Base-by-base conservation (phyloP, 257 asterid species). In the Solanum boliviense region DNA sequence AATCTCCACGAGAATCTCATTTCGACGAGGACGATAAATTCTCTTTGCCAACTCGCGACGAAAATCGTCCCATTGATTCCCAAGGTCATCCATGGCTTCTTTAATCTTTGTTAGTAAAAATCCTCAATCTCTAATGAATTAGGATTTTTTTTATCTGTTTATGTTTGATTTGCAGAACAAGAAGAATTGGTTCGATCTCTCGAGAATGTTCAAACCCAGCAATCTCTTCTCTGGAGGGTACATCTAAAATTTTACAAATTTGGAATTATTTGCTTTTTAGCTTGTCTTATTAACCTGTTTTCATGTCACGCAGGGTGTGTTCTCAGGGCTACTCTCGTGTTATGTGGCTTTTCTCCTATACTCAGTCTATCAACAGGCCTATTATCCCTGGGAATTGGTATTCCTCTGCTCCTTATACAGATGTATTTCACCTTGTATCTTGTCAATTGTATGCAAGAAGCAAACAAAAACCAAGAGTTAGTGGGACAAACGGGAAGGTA, bases 361-460 rank as follows among this genome's bases (percentile, higher is more conserved):
- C 88, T 95, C 98, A 84, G 92, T 94, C 87, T 94, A 90, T 94
- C 98, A 93, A 73, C 98, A 96, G 91, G 92, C 94, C 85, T 93
- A 88, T 88, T 93, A 86, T 90, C 99, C 99, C 46, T 95, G 99
- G 99, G 95, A 94, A 90, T 56, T 93, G 99, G 99, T 96, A 96
- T 88, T 32, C 13, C 75, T 84, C n/a, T 76, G 84, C 87, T 35
- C 68, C 83, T 32, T 78, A 73, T 89, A 1, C 78, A 74, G 4
- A 29, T 60, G 21, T n/a, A 11, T 44, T 86, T 29, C 15, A 18
- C 44, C 86, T 31, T 29, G 20, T 35, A 18, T 21, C 27, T 15
- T 46, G 23, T 73, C 21, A 5, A 4, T 11, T 7, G 29, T 39
- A 74, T 35, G 52, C 48, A 74, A 35, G 13, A 72, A 15, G 25